Evolutionary conservation across 192 early-diverging fungal species (phyloP), one percentile per base, ranked within the genome.

Genomic region (Podila epicladia): DNA sequence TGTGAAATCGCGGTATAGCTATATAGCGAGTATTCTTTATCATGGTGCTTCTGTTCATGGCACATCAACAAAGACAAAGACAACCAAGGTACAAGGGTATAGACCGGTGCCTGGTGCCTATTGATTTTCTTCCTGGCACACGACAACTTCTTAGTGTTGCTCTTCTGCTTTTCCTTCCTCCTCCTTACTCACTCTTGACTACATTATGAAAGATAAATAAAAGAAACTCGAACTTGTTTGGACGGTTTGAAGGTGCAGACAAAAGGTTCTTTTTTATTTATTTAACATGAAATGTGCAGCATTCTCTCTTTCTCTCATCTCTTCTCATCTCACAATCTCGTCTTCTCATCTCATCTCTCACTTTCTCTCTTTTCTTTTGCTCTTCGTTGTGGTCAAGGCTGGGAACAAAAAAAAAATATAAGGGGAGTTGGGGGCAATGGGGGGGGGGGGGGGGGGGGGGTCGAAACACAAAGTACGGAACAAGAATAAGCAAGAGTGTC

Each of bases 181-280:
- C 53, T 24, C 53, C 53, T n/a, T 53, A 5, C 53, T 55, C 53
- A 2, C 24, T 55, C 22, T 55, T 55, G 20, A 24, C 53, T 55
- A 24, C 53, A 55, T 55, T 24, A 20, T 55, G 53, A 26, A 26
- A 55, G 11, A 55, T 24, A 55, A 55, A 55, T 55, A 55, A 55
- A 24, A 20, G 24, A 55, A 26, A 55, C 24, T 24, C 9, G 53
- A 55, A 24, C 53, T 55, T 55, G 53, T 55, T 22, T 55, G 41
- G 53, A 55, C 24, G 53, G 53, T 26, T 55, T 55, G 53, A 55
- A n/a, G 53, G 53, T 55, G 53, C 53, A 55, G 53, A 55, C 41
- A 45, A 17, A 15, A 17, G 41, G 41, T 24, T 55, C 53, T 55
- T 26, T 55, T 55, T 55, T 26, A 55, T 55, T 53, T 55, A 45